A percentile compares a stretch with the other conserved stretches of the same genome.
These are phyloP conservation scores for Amaranthus tricolor DNA, from an alignment of 179 eudicot genomes.

Conservation along the genomic window DNA sequence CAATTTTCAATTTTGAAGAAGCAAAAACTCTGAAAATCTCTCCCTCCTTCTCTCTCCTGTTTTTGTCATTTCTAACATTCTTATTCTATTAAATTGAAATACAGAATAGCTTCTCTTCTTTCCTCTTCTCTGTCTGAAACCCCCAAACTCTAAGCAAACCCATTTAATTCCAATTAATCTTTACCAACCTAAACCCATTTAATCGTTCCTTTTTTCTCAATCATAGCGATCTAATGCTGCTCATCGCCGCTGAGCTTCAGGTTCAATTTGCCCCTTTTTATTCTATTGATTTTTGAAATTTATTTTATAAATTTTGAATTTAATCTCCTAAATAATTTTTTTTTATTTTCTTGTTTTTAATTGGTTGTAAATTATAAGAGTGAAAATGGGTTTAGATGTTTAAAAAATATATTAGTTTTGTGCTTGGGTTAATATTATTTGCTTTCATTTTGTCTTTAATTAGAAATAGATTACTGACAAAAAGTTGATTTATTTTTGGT, in stretches of 20 bases:
- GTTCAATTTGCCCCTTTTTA: not conserved
- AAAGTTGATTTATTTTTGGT: not conserved
- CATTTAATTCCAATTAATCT: not conserved
- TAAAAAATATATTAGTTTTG: not conserved
- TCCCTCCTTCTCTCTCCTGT: not conserved
- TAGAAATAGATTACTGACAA: not conserved
- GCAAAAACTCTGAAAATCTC: not conserved
- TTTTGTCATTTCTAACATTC: constrained; percentile 1
- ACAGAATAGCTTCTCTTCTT: not conserved
- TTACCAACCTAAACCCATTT: not conserved
- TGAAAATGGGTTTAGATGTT: not conserved
- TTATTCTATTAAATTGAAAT: too few relatives aligned
- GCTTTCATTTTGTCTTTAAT: not conserved
- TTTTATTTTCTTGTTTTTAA: not conserved
- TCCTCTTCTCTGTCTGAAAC: constrained; percentile 11
- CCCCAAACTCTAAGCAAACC: constrained; percentile 3
- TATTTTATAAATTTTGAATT: not conserved
- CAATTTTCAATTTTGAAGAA: constrained; percentile 15
- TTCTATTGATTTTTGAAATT: not conserved
- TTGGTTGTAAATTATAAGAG: not conserved
- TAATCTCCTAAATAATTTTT: not conserved
- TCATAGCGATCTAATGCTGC: not conserved
- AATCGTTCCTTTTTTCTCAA: not conserved
- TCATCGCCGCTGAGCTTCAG: constrained; percentile 5
- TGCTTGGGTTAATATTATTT: not conserved